Conservation (phyloP, 2,329 filamentous ascomycete species). For the Cladosporium halotolerans region DNA sequence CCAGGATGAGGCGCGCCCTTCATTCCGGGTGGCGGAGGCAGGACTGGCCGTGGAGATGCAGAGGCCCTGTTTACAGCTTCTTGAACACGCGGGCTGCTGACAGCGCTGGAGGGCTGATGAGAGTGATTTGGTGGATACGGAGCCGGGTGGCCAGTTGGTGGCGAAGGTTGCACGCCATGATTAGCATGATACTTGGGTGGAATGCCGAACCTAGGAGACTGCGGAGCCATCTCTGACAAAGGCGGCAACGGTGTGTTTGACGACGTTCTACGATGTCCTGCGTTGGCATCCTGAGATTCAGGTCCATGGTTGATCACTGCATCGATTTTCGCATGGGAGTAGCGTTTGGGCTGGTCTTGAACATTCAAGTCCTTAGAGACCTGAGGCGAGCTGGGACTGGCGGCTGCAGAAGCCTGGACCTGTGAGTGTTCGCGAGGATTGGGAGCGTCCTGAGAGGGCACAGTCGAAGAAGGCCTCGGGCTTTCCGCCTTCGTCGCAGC, state of each 20-base stretch:
- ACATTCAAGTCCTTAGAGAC: constrained; percentile 10
- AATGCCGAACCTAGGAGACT: constrained; percentile 26
- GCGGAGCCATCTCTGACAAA: constrained; percentile 31
- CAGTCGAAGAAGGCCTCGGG: constrained; percentile 22
- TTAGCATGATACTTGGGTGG: constrained; percentile 22
- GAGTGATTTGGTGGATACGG: constrained; percentile 31
- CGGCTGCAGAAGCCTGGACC: constrained; percentile 14
- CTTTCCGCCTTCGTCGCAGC: constrained; percentile 38
- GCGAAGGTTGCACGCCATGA: constrained; percentile 28
- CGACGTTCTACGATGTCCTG: constrained; percentile 23
- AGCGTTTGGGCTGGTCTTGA: constrained; percentile 18
- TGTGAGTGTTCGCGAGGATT: not conserved
- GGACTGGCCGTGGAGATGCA: constrained; percentile 32
- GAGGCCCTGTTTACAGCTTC: constrained; percentile 26
- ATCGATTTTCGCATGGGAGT: constrained; percentile 30
- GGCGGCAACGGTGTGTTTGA: constrained; percentile 30
- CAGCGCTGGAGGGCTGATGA: constrained; percentile 18
- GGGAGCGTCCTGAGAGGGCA: constrained; percentile 17
- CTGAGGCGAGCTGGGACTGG: constrained; percentile 15
- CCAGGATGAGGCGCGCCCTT: constrained; percentile 19
- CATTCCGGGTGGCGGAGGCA: constrained; percentile 33
- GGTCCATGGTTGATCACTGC: constrained; percentile 32
- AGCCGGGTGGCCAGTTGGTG: constrained; percentile 23
- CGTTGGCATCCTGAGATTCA: constrained; percentile 26
- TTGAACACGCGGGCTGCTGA: constrained; percentile 29